Conservation (phyloP, 2,329 filamentous ascomycete genomes). For the Knufia fluminis region DNA sequence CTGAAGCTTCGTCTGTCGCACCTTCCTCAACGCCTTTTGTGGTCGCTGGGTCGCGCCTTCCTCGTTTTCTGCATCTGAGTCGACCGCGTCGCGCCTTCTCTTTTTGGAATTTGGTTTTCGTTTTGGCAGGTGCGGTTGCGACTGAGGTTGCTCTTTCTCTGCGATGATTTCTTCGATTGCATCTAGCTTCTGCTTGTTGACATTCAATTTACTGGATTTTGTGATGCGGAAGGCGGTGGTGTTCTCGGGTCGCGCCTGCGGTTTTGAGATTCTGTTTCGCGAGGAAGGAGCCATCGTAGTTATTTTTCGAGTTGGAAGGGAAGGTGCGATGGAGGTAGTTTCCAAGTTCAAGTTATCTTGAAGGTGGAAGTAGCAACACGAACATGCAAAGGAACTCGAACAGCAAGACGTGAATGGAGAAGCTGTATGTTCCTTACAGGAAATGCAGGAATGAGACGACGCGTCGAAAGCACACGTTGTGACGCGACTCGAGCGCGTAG, state of each 20-base stretch:
- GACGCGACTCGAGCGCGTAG: background rate
- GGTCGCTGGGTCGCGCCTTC: background rate
- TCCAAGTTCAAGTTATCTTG: background rate
- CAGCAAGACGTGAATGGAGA: background rate
- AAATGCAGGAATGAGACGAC: background rate
- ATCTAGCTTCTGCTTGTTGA: conserved; percentile 8
- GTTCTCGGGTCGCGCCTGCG: conserved; percentile 14
- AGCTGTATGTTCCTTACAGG: background rate
- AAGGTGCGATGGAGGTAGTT: conserved; percentile 14
- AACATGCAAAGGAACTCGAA: background rate
- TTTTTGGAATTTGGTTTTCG: conserved; percentile 9
- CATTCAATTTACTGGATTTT: conserved; percentile 12
- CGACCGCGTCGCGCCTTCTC: conserved; percentile 13
- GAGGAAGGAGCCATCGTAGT: conserved; percentile 20
- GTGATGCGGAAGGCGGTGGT: conserved; percentile 16
- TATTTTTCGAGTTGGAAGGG: background rate
- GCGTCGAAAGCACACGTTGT: background rate
- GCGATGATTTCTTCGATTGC: conserved; percentile 2
- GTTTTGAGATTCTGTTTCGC: conserved; percentile 12
- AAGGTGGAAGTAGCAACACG: background rate
- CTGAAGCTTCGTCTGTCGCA: conserved; percentile 11
- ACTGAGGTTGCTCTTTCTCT: background rate
- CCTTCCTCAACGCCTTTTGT: conserved; percentile 3
- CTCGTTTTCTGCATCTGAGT: conserved; percentile 13
- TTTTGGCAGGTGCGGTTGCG: background rate